These are phyloP conservation scores for Colletotrichum gloeosporioides DNA, from an alignment of 2,329 filamentous ascomycete genomes.

Conservation along the genomic window DNA sequence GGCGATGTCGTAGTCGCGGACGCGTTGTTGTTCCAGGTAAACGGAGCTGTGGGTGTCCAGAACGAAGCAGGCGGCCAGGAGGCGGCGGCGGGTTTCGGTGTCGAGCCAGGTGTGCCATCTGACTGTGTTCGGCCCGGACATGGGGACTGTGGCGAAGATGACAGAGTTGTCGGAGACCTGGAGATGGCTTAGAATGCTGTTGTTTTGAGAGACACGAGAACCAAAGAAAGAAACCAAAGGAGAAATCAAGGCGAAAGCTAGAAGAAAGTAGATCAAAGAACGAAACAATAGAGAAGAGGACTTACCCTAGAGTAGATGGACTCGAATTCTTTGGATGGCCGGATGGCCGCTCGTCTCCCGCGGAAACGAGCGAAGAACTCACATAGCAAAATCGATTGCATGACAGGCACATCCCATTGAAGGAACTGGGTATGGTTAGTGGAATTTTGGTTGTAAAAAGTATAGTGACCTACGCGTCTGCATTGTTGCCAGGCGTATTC, in stretches of 20 bases:
- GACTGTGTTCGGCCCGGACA: conserved; percentile 31
- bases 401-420: conserved; percentile 54
- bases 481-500: conserved; percentile 55
- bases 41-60: conserved; percentile 61
- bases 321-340: conserved; percentile 54
- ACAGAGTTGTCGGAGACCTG: conserved; percentile 44
- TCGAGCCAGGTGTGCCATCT: conserved; percentile 60
- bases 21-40: conserved; percentile 55
- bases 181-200: conserved; percentile 32
- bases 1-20: conserved; percentile 40
- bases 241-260: conserved; percentile 11
- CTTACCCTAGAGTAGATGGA: conserved; percentile 60
- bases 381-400: conserved; percentile 60
- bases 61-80: conserved; percentile 62
- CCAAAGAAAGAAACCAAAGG: conserved; percentile 26
- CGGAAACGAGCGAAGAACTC: conserved; percentile 62
- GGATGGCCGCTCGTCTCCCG: conserved; percentile 53
- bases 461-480: conserved; percentile 48
- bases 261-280: conserved; percentile 31
- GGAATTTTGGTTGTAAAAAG: neutral
- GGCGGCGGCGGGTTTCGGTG: conserved; percentile 55
- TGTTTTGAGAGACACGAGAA: conserved; percentile 23
- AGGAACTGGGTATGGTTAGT: conserved; percentile 39
- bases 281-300: conserved; percentile 25
- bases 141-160: conserved; percentile 27